Evolutionary conservation across 306 rosid species (phyloP), one percentile per base, ranked within the genome.

Genomic region (Hippophae rhamnoides): DNA sequence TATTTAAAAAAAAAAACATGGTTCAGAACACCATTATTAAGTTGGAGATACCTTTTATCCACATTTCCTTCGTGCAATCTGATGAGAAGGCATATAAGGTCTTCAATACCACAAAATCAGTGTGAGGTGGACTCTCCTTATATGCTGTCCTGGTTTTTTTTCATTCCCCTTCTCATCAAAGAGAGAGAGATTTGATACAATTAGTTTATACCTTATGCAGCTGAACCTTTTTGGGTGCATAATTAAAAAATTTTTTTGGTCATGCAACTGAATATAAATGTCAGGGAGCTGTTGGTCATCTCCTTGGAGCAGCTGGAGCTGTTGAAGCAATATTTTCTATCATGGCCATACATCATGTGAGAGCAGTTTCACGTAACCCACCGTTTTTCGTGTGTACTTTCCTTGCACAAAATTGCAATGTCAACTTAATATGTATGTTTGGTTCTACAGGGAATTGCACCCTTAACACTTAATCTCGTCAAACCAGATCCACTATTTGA

Each of bases 201-300:
- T 31, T 2, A 31, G 38, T 31, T 31, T 31, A 31, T 31, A 31
- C 38, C 38, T 2, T 4, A 31, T 31, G 38, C 38, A 31, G 38
- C 38, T 50, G 43, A 3, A 25, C 42, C 14, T 49, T 12, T 4
- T 49, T 49, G 2, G 5, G 2, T 48, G 13, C 13, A 1, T 6
- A 11, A 8, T 13, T 13, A 11, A 5, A 44, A 6, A 41, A 11
- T 23, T 9, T 8, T 45, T 45, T 18, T 9, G 9, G 23, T 7
- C 10, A 57, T 74, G 42, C 58, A 61, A 56, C 31, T 55, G 62
- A 67, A 61, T 55, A 56, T 47, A 13, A 56, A 45, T 73, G 76
- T 64, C 83, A 85, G 98, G 95, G 98, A 47, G 98, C 96, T 61
- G 47, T 83, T 47, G 96, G 98, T 62, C 98, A 92, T 83, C 95